Conservation (phyloP, 768 basidiomycete species). For the Termitomyces eurrhizus region DNA sequence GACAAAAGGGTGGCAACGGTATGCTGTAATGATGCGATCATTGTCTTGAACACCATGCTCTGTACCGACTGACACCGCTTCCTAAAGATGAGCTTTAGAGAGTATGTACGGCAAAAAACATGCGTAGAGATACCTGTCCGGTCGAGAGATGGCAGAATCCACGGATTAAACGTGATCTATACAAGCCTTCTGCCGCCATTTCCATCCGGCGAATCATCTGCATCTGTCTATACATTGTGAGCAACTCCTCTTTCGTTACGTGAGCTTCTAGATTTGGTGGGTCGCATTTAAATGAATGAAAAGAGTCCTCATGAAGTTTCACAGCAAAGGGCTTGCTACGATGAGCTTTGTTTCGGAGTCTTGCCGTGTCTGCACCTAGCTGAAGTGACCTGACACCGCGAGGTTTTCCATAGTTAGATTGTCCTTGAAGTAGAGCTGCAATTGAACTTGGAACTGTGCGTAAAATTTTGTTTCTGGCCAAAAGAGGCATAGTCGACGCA, state of each 20-base stretch:
- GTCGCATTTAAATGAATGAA: slow-evolving; percentile 76
- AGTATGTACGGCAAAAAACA: not conserved
- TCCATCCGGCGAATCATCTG: slow-evolving; percentile 92
- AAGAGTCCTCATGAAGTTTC: slow-evolving; percentile 86
- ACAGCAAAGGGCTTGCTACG: slow-evolving; percentile 70
- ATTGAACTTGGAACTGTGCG: not conserved
- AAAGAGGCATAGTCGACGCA: not conserved
- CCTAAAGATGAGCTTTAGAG: slow-evolving; percentile 46
- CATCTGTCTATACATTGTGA: slow-evolving; percentile 92
- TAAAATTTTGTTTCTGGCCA: not conserved
- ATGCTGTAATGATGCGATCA: slow-evolving; percentile 93
- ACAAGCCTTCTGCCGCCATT: slow-evolving; percentile 93
- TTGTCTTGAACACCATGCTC: slow-evolving; percentile 69
- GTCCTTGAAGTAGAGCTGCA: no score
- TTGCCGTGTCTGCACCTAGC: slow-evolving; percentile 75
- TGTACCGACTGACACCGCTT: slow-evolving; percentile 59
- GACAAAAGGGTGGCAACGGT: slow-evolving; percentile 97
- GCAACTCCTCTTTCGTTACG: slow-evolving; percentile 70
- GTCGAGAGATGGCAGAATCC: slow-evolving; percentile 96
- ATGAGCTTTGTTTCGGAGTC: slow-evolving; percentile 40
- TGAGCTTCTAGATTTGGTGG: slow-evolving; percentile 74
- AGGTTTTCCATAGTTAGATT: slow-evolving; percentile 16
- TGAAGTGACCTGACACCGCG: slow-evolving; percentile 56
- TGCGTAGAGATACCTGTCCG: slow-evolving; percentile 70
- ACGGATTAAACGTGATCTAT: slow-evolving; percentile 95